These are phyloP conservation scores for Linnemannia elongata DNA, from an alignment of 192 early-diverging fungal species.

Conservation along the genomic window DNA sequence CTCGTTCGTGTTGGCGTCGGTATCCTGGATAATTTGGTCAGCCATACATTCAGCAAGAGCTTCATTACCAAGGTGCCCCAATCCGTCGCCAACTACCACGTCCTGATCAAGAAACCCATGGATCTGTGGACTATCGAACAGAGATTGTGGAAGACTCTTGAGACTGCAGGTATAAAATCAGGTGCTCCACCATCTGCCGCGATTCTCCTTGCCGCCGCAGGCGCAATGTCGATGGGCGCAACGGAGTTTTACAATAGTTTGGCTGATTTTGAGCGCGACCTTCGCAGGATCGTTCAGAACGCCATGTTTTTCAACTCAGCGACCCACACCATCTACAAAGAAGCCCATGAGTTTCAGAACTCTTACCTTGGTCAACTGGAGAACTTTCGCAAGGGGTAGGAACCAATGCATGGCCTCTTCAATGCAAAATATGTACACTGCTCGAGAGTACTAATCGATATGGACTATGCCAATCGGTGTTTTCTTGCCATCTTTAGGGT, in stretches of 20 bases:
- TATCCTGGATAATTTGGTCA: constrained; percentile 19
- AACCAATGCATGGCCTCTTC: not conserved
- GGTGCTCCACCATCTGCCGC: not conserved
- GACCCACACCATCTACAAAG: constrained; percentile 47
- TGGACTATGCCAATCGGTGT: not conserved
- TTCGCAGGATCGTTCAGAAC: constrained; percentile 63
- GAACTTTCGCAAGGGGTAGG: constrained; percentile 43
- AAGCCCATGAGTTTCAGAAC: constrained; percentile 36
- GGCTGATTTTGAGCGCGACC: constrained; percentile 63
- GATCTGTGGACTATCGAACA: constrained; percentile 66
- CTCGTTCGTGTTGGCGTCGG: constrained; percentile 34
- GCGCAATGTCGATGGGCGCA: not conserved
- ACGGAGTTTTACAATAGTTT: constrained; percentile 52
- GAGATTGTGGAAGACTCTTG: constrained; percentile 62
- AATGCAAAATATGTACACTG: not conserved
- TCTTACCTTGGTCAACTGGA: constrained; percentile 9
- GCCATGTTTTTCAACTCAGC: constrained; percentile 52
- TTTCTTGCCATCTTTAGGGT: constrained; percentile 1
- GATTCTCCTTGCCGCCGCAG: not conserved
- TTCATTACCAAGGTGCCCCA: constrained; percentile 57
- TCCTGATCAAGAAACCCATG: constrained; percentile 64
- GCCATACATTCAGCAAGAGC: constrained; percentile 42
- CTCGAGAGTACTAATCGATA: not conserved
- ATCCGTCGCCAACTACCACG: constrained; percentile 60
- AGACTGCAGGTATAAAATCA: constrained; percentile 4